phyloP scores from a whole-genome alignment of 345 rosid species.

The Cochlearia excelsa region DNA sequence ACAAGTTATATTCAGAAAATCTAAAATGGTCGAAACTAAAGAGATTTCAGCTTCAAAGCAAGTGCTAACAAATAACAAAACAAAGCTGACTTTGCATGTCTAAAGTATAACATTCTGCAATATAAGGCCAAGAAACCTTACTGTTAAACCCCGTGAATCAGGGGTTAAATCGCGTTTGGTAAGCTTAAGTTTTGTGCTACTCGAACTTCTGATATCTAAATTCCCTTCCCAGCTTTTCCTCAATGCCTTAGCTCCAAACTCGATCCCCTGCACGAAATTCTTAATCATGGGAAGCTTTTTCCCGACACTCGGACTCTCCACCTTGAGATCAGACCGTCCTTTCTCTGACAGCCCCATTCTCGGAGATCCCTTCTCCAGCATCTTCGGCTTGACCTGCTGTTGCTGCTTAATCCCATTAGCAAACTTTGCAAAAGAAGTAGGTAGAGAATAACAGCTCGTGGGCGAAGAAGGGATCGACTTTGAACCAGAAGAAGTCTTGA shows the following conservation, averaged over 20 bases:
- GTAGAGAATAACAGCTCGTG: conserved; percentile 80
- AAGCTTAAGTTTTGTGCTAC: conserved; percentile 43
- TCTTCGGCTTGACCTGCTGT: conserved; percentile 47
- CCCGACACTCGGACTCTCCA: conserved; percentile 43
- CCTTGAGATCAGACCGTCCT: conserved; percentile 45
- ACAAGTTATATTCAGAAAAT: conserved; percentile 14
- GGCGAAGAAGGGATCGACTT: conserved; percentile 88
- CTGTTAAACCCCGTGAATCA: conserved; percentile 59
- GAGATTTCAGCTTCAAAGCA: conserved; percentile 8
- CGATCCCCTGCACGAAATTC: conserved; percentile 70
- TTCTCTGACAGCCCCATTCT: conserved; percentile 52
- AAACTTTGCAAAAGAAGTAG: conserved; percentile 80
- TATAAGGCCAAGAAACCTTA: conserved; percentile 36
- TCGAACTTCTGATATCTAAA: conserved; percentile 58
- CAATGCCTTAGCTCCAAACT: conserved; percentile 82
- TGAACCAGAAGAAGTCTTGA: conserved; percentile 53
- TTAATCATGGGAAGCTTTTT: conserved; percentile 58
- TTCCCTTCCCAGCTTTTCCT: conserved; percentile 99
- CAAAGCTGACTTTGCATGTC: conserved; percentile 4
- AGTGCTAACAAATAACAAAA: neutral
- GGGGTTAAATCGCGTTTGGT: conserved; percentile 47
- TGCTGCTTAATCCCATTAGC: conserved; percentile 76
- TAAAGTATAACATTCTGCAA: conserved; percentile 2
- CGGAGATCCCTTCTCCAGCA: conserved; percentile 51
- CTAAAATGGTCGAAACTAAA: neutral